A percentile compares a stretch with the other conserved stretches of the same genome.
Evolutionary conservation across 345 rosid species (phyloP).

Genomic region (Combretum micranthum): DNA sequence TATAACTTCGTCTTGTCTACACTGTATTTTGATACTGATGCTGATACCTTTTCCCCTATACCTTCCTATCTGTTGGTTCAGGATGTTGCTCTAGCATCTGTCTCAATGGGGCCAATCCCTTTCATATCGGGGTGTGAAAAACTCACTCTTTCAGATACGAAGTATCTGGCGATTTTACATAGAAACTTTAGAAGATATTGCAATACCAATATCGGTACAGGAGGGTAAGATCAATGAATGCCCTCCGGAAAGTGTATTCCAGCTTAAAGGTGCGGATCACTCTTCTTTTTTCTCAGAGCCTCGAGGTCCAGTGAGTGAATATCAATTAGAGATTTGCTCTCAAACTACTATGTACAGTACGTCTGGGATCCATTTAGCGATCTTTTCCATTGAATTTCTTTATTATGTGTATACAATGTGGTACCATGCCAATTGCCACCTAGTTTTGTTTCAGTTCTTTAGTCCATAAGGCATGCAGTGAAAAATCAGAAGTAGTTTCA

Average conservation of each 20-base stretch:
- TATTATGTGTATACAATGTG: too few relatives aligned
- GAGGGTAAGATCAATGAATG: constrained; percentile 68
- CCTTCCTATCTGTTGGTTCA: constrained; percentile 15
- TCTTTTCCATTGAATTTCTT: too few relatives aligned
- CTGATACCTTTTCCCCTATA: too few relatives aligned
- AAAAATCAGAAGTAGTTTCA: too few relatives aligned
- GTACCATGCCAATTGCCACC: too few relatives aligned
- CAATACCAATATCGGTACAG: constrained; percentile 62
- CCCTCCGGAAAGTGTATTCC: constrained; percentile 74
- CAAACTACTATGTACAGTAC: too few relatives aligned
- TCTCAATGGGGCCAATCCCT: constrained; percentile 88
- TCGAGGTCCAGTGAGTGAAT: constrained; percentile 19
- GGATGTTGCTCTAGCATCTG: constrained; percentile 94
- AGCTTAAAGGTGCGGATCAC: constrained; percentile 87
- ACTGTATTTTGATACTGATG: too few relatives aligned
- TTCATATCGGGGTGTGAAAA: constrained; percentile 90
- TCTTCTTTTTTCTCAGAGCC: constrained; percentile 99
- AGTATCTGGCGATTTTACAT: constrained; percentile 75
- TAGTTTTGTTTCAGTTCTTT: too few relatives aligned
- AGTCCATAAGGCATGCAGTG: too few relatives aligned
- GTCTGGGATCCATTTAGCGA: too few relatives aligned
- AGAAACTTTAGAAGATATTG: constrained; percentile 71
- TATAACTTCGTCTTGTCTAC: too few relatives aligned
- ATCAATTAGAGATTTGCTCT: too few relatives aligned
- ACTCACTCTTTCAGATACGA: constrained; percentile 59